Evolutionary conservation across 306 rosid genomes (phyloP), one percentile per base, ranked within the genome.

Genomic region (Lupinus albus): DNA sequence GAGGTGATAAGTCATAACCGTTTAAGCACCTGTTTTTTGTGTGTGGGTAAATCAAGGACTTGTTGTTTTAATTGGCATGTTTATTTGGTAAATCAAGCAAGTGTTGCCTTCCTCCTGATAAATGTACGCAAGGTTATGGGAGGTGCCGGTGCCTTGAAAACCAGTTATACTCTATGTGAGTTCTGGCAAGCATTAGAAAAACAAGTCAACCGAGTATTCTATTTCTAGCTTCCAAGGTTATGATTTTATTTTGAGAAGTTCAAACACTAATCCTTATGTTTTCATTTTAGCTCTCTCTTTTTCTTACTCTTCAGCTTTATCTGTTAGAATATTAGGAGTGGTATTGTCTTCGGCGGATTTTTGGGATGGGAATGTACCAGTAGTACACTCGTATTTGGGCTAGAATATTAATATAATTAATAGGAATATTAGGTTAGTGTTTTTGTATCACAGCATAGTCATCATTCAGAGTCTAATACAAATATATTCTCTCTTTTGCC

Each of bases 131-230:
- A 35, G 51, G 67, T 42, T 32, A n/a, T 53, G 12, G 30, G 44
- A 72, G 18, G 25, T 50, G 61, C 41, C 0, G 10, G 61, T 61
- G 56, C 47, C 25, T 62, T 25, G 47, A 55, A 28, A 41, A 7
- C 56, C 28, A 15, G 62, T 33, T 42, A 44, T 42, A 45, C 44
- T 73, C 42, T 41, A 28, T 54, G 45, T 41, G 11, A n/a, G 16
- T 59, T 61, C 7, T 61, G 35, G 55, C 11, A 48, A 64, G 42
- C 51, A 53, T 45, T 54, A 57, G 46, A 49, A 9, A 49, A 71
- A 50, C 48, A 53, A 49, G 69, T n/a, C 2, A 2, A 11, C 52
- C 13, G 64, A 52, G 17, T 4, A n/a, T 46, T 46, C 51, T 46
- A n/a, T n/a, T 46, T 46, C 16, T 5, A 13, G 51, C 55, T 49